Conservation (phyloP, 148 eudicot genomes). For the Spergularia marina region DNA sequence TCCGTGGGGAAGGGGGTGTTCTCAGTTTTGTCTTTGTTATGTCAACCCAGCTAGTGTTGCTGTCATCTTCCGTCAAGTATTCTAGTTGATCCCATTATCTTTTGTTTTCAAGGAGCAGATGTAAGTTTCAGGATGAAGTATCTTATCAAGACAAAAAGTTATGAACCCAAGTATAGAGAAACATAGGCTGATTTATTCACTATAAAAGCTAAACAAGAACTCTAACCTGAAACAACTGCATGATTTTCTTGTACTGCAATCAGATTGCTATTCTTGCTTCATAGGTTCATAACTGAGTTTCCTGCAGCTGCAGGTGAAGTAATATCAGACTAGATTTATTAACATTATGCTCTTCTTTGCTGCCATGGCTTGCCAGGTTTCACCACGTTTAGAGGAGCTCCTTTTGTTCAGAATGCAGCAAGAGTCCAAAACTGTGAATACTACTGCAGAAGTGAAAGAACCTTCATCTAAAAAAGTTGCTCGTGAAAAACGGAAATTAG, state of each 20-base stretch:
- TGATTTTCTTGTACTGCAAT: not conserved
- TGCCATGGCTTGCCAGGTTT: constrained; percentile 43
- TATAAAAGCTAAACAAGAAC: not conserved
- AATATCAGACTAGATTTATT: not conserved
- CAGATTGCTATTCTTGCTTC: not conserved
- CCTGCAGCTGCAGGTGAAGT: not conserved
- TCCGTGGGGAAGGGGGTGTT: no score
- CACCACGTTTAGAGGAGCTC: constrained; percentile 87
- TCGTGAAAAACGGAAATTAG: constrained; percentile 70
- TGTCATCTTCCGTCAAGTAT: not conserved
- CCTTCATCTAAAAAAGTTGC: constrained; percentile 39
- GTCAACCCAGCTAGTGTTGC: not conserved
- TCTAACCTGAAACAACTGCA: not conserved
- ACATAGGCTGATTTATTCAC: not conserved
- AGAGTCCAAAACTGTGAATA: constrained; percentile 52
- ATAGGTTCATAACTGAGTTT: not conserved
- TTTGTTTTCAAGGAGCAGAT: not conserved
- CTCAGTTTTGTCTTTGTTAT: not conserved
- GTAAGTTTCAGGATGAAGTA: not conserved
- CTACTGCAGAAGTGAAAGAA: constrained; percentile 48
- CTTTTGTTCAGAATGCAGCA: constrained; percentile 70
- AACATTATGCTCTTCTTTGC: not conserved
- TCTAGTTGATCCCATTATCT: not conserved
- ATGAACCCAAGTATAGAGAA: not conserved
- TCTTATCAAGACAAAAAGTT: not conserved